These are phyloP conservation scores for Melanomma pulvis-pyrius DNA, from an alignment of 495 filamentous ascomycete genomes.

Conservation along the genomic window DNA sequence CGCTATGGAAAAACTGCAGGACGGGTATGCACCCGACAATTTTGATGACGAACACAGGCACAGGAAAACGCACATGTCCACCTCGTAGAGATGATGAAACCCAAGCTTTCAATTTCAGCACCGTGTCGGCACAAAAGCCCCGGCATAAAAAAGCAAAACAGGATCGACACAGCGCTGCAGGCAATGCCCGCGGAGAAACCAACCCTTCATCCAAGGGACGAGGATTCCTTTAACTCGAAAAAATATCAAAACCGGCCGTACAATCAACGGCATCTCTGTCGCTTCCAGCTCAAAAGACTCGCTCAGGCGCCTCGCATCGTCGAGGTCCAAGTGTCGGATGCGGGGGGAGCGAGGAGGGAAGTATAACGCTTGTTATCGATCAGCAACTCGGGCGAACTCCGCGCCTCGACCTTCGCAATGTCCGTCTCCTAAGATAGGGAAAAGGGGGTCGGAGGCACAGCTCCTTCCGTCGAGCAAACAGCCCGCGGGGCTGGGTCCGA, in stretches of 20 bases:
- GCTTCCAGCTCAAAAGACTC: slow-evolving; percentile 32
- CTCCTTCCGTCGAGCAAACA: slow-evolving; percentile 26
- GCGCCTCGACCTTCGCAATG: slow-evolving; percentile 2
- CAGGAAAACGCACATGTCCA: no score
- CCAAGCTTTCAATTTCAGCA: background rate
- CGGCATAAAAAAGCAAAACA: no score
- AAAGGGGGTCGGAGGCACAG: background rate
- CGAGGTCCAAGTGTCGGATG: no score
- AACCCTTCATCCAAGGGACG: slow-evolving; percentile 40
- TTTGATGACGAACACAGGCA: no score
- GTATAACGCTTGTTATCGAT: slow-evolving; percentile 45
- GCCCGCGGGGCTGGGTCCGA: slow-evolving; percentile 35
- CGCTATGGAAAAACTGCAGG: no score
- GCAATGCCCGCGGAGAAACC: slow-evolving; percentile 32
- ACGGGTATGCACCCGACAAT: no score
- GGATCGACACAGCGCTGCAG: slow-evolving; percentile 21
- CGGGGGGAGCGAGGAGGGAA: slow-evolving; percentile 23
- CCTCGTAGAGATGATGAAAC: no score
- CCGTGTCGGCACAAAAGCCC: slow-evolving; percentile 16
- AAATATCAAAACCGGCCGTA: slow-evolving; percentile 14
- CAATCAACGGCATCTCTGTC: slow-evolving; percentile 35
- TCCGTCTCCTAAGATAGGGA: slow-evolving; percentile 5
- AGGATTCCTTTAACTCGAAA: slow-evolving; percentile 26
- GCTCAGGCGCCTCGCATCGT: no score
- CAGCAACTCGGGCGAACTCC: slow-evolving; percentile 34